A percentile compares a stretch with the other conserved stretches of the same genome.
Conservation (phyloP, 805 yeast species). For the Saccharomycopsis sp. region DNA sequence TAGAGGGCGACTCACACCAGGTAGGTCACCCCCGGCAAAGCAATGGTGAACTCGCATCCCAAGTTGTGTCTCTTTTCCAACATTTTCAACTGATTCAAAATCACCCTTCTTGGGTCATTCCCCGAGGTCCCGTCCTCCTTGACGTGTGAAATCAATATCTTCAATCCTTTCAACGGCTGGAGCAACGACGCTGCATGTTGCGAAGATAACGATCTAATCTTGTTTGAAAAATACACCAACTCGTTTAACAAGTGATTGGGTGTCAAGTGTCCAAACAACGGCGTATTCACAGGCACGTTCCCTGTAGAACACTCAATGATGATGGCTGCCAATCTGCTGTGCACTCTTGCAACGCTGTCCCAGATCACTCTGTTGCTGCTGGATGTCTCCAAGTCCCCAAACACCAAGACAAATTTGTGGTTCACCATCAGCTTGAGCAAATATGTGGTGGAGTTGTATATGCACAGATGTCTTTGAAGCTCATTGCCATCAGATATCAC, state of each 20-base stretch:
- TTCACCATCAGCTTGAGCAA: constrained; percentile 35
- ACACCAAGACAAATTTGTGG: constrained; percentile 41
- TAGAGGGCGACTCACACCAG: constrained; percentile 17
- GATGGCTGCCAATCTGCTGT: constrained; percentile 40
- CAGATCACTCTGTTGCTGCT: constrained; percentile 40
- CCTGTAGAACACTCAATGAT: constrained; percentile 72
- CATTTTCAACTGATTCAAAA: constrained; percentile 40
- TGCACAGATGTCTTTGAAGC: constrained; percentile 7
- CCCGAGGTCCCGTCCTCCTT: constrained; percentile 32
- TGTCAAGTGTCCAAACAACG: constrained; percentile 73
- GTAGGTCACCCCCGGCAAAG: constrained; percentile 47
- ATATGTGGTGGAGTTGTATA: constrained; percentile 46
- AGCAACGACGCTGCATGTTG: background rate
- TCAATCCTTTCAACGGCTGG: constrained; percentile 22
- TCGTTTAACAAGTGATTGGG: constrained; percentile 58
- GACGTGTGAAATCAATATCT: constrained; percentile 41
- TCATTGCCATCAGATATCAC: constrained; percentile 31
- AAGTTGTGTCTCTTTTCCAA: constrained; percentile 31
- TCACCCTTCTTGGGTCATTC: constrained; percentile 49
- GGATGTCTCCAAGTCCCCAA: constrained; percentile 85
- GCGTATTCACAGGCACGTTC: constrained; percentile 35
- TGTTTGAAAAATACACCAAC: constrained; percentile 29
- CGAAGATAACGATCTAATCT: background rate
- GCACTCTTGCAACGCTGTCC: constrained; percentile 33
- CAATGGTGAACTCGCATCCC: constrained; percentile 41